These are phyloP conservation scores for Coemansia sp. DNA, from an alignment of 192 early-diverging fungal species.

Conservation along the genomic window DNA sequence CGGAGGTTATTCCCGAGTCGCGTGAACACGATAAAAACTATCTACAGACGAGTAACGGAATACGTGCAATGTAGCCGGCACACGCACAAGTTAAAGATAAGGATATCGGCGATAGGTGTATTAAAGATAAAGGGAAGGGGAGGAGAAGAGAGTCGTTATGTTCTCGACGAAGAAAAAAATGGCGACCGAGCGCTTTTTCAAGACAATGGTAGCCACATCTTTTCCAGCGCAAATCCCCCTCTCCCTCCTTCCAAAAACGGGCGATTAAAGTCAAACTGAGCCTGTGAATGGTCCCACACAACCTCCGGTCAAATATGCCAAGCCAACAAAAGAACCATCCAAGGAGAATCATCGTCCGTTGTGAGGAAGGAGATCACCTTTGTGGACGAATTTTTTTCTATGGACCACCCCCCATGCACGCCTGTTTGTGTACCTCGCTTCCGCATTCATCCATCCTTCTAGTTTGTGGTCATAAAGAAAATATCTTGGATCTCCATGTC, in stretches of 20 bases:
- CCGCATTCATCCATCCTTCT: not conserved
- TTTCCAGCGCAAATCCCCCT: not conserved
- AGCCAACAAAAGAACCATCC: not conserved
- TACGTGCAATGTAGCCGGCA: not conserved
- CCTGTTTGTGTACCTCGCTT: not conserved
- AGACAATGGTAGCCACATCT: slow-evolving; percentile 1
- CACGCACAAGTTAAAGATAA: not conserved
- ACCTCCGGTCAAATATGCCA: not conserved
- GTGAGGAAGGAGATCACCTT: not conserved
- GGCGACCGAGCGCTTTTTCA: not conserved
- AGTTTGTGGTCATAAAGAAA: not conserved
- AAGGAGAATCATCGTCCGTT: not conserved
- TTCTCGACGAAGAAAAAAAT: too few species aligned
- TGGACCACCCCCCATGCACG: not conserved
- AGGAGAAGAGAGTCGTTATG: not conserved
- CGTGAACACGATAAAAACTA: not conserved
- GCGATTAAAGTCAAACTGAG: not conserved
- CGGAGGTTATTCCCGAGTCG: not conserved
- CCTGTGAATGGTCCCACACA: not conserved
- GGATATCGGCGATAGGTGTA: not conserved
- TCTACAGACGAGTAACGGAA: not conserved
- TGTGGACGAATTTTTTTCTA: not conserved
- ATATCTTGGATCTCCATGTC: not conserved
- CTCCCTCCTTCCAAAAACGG: not conserved
- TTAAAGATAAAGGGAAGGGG: not conserved